Evolutionary conservation across 345 rosid species (phyloP).

Genomic region (Nephelium lappaceum): DNA sequence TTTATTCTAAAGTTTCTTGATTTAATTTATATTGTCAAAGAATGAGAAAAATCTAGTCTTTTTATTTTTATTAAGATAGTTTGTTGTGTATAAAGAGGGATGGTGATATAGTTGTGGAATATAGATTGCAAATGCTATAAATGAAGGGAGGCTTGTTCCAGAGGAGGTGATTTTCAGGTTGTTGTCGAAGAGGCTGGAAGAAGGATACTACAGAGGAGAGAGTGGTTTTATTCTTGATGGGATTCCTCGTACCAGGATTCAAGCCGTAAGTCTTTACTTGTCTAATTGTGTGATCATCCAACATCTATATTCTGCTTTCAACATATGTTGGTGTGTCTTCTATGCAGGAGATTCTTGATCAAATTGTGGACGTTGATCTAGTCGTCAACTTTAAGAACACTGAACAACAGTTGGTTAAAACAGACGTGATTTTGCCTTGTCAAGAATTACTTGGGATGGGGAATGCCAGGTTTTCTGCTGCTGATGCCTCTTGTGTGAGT

Average conservation of each 20-base stretch:
- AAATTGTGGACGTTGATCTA: slow-evolving; percentile 76
- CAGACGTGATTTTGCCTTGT: slow-evolving; percentile 28
- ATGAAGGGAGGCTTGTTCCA: slow-evolving; percentile 72
- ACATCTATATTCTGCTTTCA: neutral
- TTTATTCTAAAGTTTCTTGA: too few relatives aligned
- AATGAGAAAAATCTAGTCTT: neutral
- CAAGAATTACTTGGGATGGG: slow-evolving; percentile 30
- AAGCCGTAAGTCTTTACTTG: slow-evolving; percentile 59
- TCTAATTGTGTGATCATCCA: neutral
- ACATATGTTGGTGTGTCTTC: neutral
- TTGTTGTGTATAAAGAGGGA: neutral
- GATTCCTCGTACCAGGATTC: slow-evolving; percentile 77
- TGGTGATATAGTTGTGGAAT: neutral
- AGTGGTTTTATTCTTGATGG: slow-evolving; percentile 95
- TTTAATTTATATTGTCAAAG: too few relatives aligned
- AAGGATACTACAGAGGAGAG: slow-evolving; percentile 79
- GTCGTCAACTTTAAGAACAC: slow-evolving; percentile 77
- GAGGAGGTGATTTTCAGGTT: slow-evolving; percentile 76
- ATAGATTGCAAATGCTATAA: slow-evolving; percentile 62
- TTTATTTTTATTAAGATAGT: neutral
- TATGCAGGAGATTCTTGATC: slow-evolving; percentile 89
- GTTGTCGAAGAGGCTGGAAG: slow-evolving; percentile 84
- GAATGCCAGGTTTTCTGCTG: slow-evolving; percentile 35
- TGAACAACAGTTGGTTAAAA: slow-evolving; percentile 45
- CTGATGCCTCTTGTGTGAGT: slow-evolving; percentile 26